phyloP scores from a whole-genome alignment of 768 basidiomycete species.

The Austroboletus festivus region DNA sequence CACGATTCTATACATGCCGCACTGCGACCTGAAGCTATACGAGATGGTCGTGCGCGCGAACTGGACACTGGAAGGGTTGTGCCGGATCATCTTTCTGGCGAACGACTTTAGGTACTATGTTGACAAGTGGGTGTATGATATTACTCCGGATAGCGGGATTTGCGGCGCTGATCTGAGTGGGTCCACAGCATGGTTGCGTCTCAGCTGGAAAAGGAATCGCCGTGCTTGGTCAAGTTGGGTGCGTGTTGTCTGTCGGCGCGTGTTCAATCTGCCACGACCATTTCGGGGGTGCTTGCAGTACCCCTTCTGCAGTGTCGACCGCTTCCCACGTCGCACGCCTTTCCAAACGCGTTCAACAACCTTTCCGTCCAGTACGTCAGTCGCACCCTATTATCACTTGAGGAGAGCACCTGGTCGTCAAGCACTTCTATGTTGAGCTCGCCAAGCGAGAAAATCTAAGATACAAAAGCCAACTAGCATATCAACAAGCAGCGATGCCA shows the following conservation, averaged over 20 bases:
- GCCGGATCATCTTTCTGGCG: conserved; percentile 54
- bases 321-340: conserved; percentile 47
- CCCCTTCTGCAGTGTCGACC: conserved; percentile 45
- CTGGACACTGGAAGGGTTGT: conserved; percentile 48
- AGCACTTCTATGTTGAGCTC: conserved; percentile 2
- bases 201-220: conserved; percentile 48
- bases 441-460: conserved; percentile 10
- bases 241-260: conserved; percentile 24
- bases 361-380: conserved; percentile 54
- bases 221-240: conserved; percentile 56
- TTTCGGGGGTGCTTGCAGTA: conserved; percentile 35
- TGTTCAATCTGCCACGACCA: conserved; percentile 6
- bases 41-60: conserved; percentile 62
- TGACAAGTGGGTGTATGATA: conserved; percentile 48
- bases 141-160: not conserved
- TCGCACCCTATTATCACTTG: conserved; percentile 18
- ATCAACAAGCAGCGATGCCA: conserved; percentile 22
- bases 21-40: conserved; percentile 71
- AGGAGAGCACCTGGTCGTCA: conserved; percentile 28
- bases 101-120: conserved; percentile 66
- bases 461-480: conserved; percentile 32
- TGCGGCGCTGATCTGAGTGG: conserved; percentile 4
- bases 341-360: conserved; percentile 67
- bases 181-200: conserved; percentile 48
- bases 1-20: conserved; percentile 76